These are phyloP conservation scores for Hapsidospora chrysogenum DNA, from an alignment of 495 filamentous ascomycete genomes.

Conservation along the genomic window DNA sequence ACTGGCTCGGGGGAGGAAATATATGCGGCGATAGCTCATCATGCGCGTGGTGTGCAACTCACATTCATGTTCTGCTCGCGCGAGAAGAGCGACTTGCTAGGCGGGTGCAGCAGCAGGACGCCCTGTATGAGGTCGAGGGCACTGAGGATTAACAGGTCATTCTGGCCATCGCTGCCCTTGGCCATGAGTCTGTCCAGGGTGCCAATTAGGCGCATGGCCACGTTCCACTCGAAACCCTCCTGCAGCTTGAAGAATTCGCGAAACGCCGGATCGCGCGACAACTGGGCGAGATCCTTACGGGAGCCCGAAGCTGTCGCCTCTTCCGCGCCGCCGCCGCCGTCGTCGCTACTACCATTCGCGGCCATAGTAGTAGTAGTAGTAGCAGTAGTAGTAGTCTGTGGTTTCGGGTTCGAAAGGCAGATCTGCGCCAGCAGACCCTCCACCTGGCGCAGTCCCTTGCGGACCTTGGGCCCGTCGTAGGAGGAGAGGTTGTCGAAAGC, in stretches of 20 bases:
- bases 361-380: conserved; percentile 19
- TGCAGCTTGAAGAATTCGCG: conserved; percentile 93
- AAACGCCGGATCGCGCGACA: conserved; percentile 78
- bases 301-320: conserved; percentile 21
- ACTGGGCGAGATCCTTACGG: conserved; percentile 45
- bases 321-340: conserved; percentile 38
- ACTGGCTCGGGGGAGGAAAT: not conserved
- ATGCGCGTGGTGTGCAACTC: too few species aligned
- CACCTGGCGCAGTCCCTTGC: conserved; percentile 87
- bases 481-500: conserved; percentile 96
- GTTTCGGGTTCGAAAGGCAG: conserved; percentile 47
- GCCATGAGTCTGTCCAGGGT: conserved; percentile 82
- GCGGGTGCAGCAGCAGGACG: conserved; percentile 79
- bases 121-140: conserved; percentile 86
- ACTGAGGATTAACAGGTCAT: conserved; percentile 77
- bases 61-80: conserved; percentile 91
- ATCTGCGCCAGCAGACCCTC: conserved; percentile 94
- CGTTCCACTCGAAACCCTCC: conserved; percentile 96
- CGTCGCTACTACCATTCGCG: conserved; percentile 43
- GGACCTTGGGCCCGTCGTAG: conserved; percentile 72
- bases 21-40: not conserved
- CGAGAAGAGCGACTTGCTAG: conserved; percentile 71
- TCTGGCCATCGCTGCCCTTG: conserved; percentile 60
- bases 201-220: conserved; percentile 68
- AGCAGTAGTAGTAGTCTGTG: conserved; percentile 11